Evolutionary conservation across 2,329 filamentous ascomycete genomes (phyloP).

Genomic region (Alternaria panax): DNA sequence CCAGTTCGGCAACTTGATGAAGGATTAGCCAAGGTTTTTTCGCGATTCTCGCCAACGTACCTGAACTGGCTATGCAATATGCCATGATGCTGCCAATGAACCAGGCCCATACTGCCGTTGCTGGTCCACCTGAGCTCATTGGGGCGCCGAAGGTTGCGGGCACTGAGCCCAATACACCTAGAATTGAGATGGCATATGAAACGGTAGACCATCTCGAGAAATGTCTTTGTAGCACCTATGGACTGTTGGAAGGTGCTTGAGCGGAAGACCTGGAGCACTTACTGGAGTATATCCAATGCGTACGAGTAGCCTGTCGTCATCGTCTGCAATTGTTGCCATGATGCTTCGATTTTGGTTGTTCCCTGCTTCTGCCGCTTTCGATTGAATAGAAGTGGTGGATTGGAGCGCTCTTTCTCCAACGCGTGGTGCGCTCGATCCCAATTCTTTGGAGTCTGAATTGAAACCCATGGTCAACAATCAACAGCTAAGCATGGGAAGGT

Average conservation of each 20-base stretch:
- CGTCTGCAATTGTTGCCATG: constrained; percentile 63
- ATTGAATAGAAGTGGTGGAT: constrained; percentile 27
- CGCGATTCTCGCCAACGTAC: constrained; percentile 35
- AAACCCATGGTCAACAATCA: constrained; percentile 40
- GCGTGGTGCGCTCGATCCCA: constrained; percentile 15
- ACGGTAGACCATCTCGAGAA: constrained; percentile 73
- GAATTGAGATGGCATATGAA: constrained; percentile 71
- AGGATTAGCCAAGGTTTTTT: background rate
- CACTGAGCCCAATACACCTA: constrained; percentile 70
- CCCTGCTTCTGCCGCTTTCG: constrained; percentile 35
- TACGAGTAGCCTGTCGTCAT: constrained; percentile 67
- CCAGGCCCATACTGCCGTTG: constrained; percentile 72
- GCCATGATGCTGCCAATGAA: constrained; percentile 70
- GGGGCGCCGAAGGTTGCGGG: constrained; percentile 69
- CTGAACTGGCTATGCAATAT: constrained; percentile 68
- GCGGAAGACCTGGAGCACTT: constrained; percentile 20
- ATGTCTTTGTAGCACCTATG: constrained; percentile 66
- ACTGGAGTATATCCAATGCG: constrained; percentile 71
- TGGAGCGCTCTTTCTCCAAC: constrained; percentile 23
- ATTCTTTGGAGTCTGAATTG: constrained; percentile 33
- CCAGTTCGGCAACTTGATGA: constrained; percentile 65
- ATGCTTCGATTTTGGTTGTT: constrained; percentile 22
- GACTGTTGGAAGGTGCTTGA: constrained; percentile 24
- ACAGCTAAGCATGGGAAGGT: constrained; percentile 30
- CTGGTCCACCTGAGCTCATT: constrained; percentile 66